These are phyloP conservation scores for Corchorus capsularis DNA, from an alignment of 345 rosid genomes.

Conservation along the genomic window DNA sequence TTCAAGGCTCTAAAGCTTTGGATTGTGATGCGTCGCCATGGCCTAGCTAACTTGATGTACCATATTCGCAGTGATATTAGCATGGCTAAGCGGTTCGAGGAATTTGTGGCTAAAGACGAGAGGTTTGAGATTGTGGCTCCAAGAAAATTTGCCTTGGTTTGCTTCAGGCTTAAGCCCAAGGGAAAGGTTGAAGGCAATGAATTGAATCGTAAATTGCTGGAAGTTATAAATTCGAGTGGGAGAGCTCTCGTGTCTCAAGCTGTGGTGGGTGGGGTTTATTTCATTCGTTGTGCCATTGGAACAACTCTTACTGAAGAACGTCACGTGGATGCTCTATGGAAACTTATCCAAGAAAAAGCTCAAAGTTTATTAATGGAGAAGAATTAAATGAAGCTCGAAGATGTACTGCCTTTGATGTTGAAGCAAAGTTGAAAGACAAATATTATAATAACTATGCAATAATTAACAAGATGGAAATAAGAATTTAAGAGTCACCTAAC, in stretches of 20 bases:
- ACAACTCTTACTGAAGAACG: constrained; percentile 26
- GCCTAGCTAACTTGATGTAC: constrained; percentile 23
- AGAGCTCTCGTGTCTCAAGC: constrained; percentile 32
- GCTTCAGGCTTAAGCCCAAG: constrained; percentile 32
- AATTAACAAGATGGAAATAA: background rate
- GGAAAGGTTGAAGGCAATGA: constrained; percentile 5
- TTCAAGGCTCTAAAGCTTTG: constrained; percentile 41
- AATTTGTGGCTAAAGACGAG: constrained; percentile 35
- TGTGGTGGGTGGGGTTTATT: constrained; percentile 21
- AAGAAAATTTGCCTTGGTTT: constrained; percentile 38
- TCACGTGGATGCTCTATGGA: constrained; percentile 35
- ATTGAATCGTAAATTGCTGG: constrained; percentile 16
- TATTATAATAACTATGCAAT: background rate
- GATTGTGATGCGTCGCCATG: constrained; percentile 38
- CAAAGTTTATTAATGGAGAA: background rate
- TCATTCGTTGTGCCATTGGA: constrained; percentile 28
- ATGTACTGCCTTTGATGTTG: too few relatives aligned
- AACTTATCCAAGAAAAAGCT: constrained; percentile 31
- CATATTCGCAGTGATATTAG: constrained; percentile 29
- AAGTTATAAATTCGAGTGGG: constrained; percentile 33
- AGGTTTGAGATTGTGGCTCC: constrained; percentile 46
- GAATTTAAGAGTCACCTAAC: constrained; percentile 39
- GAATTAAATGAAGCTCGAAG: background rate
- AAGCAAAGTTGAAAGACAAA: background rate
- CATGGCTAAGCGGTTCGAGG: constrained; percentile 35